Conservation (phyloP, 768 basidiomycete genomes). For the Lactarius akahatsu region DNA sequence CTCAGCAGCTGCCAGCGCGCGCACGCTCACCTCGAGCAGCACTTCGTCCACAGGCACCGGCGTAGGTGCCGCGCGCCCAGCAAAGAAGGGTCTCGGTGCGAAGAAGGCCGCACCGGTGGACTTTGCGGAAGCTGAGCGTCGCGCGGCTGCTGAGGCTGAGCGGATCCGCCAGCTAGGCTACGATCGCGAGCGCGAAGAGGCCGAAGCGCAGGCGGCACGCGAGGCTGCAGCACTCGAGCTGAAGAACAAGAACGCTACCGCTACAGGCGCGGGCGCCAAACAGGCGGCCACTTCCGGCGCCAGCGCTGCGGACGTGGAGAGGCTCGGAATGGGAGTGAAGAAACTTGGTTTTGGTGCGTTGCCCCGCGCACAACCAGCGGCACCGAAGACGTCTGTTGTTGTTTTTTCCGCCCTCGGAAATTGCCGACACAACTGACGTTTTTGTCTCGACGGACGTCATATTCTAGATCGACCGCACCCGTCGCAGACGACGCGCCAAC, state of each 20-base stretch:
- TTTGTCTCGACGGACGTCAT: background rate
- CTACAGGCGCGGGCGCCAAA: constrained; percentile 34
- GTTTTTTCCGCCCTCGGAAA: background rate
- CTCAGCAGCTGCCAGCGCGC: constrained; percentile 44
- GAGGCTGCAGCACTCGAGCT: constrained; percentile 53
- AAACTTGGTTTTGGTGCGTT: constrained; percentile 84
- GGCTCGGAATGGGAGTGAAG: constrained; percentile 69
- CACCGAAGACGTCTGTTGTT: constrained; percentile 35
- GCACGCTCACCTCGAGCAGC: constrained; percentile 43
- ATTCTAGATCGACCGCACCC: constrained; percentile 28
- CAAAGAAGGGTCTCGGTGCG: constrained; percentile 80
- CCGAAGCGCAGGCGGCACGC: constrained; percentile 69
- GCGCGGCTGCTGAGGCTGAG: constrained; percentile 90
- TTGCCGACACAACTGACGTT: background rate
- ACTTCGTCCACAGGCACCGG: constrained; percentile 34
- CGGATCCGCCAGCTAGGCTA: constrained; percentile 90
- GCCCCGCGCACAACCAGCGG: constrained; percentile 56
- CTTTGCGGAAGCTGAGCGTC: constrained; percentile 92
- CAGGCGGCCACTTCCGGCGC: constrained; percentile 39
- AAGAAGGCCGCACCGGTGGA: constrained; percentile 82
- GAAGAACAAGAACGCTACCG: constrained; percentile 38
- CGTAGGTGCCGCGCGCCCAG: constrained; percentile 54
- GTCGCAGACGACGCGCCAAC: constrained; percentile 62
- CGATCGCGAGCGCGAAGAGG: constrained; percentile 80
- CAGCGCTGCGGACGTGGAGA: constrained; percentile 51